These are phyloP conservation scores for Alloascoidea africana DNA, from an alignment of 805 yeast genomes.

Conservation along the genomic window DNA sequence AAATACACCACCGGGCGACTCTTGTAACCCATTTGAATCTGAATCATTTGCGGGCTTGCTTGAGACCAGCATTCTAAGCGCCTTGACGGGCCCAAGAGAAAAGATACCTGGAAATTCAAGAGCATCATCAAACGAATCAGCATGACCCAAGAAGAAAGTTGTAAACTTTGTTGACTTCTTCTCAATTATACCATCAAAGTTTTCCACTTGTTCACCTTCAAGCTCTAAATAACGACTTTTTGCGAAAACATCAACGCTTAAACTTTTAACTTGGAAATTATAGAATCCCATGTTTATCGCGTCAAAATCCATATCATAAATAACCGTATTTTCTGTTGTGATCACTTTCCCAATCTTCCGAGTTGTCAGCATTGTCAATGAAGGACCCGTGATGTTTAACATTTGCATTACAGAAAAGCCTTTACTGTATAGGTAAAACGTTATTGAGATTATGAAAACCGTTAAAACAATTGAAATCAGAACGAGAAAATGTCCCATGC, in stretches of 20 bases:
- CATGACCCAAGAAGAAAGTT: neutral
- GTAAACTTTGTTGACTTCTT: neutral
- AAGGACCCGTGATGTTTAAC: neutral
- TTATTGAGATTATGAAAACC: too few relatives aligned
- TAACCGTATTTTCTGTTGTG: neutral
- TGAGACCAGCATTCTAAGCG: too few relatives aligned
- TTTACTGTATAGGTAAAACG: too few relatives aligned
- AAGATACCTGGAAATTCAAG: neutral
- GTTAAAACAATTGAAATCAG: too few relatives aligned
- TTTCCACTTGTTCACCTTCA: too few relatives aligned
- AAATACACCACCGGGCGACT: neutral
- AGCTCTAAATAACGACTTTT: neutral
- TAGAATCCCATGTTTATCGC: neutral
- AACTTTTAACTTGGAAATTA: neutral
- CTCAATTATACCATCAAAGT: neutral
- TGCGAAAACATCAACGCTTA: constrained; percentile 1
- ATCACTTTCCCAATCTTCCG: neutral
- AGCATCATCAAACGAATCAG: neutral
- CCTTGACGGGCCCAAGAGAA: neutral
- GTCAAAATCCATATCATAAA: neutral
- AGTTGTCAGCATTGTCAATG: neutral
- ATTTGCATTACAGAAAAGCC: too few relatives aligned
- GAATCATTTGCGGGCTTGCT: neutral
- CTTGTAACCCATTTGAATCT: too few relatives aligned
- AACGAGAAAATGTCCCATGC: too few relatives aligned